Evolutionary conservation across 106 monocot species (phyloP).

Genomic region (Dendrobium chrysotoxum): DNA sequence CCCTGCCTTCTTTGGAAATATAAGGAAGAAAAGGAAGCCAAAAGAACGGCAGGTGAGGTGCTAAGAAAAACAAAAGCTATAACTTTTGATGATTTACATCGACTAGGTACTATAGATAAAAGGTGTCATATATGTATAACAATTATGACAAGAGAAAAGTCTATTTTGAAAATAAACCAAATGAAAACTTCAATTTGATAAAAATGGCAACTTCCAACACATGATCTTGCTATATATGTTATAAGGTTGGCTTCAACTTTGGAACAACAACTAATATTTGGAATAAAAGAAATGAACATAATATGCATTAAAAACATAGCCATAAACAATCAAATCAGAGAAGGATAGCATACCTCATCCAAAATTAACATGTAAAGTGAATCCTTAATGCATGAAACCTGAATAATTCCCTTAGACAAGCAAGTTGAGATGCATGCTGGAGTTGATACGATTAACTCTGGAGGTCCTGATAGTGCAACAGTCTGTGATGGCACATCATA

Average conservation of each 20-base stretch:
- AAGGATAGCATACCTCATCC: constrained; percentile 53
- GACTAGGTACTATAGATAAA: too few relatives aligned
- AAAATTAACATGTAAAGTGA: constrained; percentile 75
- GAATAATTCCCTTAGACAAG: constrained; percentile 56
- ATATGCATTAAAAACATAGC: neutral
- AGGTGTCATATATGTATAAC: neutral
- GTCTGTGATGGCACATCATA: constrained; percentile 28
- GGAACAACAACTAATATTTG: neutral
- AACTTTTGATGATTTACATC: too few relatives aligned
- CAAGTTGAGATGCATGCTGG: constrained; percentile 80
- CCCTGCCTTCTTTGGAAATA: neutral
- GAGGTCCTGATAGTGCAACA: constrained; percentile 51
- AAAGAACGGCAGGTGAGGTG: neutral
- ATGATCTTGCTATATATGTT: too few relatives aligned
- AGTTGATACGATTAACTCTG: constrained; percentile 76
- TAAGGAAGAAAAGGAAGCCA: neutral
- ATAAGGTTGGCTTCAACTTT: neutral
- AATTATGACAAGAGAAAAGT: neutral
- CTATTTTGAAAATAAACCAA: too few relatives aligned
- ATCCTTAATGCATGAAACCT: constrained; percentile 31
- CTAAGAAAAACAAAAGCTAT: too few relatives aligned
- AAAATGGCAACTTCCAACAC: too few relatives aligned
- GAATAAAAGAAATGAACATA: neutral
- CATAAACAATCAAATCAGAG: neutral
- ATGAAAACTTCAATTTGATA: too few relatives aligned